Evolutionary conservation across 768 basidiomycete species (phyloP).

Genomic region (Leccinum incarnatum): DNA sequence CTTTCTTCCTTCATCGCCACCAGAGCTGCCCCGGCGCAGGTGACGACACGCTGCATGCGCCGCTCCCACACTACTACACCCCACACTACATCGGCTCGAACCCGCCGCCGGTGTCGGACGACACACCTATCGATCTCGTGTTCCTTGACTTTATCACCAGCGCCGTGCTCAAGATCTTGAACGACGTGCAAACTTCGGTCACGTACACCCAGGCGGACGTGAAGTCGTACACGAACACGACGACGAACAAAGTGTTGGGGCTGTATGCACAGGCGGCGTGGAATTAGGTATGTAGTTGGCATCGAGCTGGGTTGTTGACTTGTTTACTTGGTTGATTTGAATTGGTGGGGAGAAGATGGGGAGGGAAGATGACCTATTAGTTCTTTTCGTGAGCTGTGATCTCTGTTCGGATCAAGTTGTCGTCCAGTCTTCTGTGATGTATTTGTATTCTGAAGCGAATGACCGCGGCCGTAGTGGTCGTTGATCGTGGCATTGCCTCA

Average conservation of each 20-base stretch:
- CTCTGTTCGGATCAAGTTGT: no score
- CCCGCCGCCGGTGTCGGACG: slow-evolving; percentile 47
- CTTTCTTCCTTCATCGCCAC: neutral
- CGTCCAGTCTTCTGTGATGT: no score
- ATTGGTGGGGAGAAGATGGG: no score
- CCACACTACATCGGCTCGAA: slow-evolving; percentile 58
- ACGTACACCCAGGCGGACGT: slow-evolving; percentile 54
- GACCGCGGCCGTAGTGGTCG: no score
- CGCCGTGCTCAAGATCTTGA: slow-evolving; percentile 53
- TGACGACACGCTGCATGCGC: slow-evolving; percentile 66
- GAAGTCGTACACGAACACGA: slow-evolving; percentile 48
- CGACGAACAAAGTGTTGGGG: slow-evolving; percentile 37
- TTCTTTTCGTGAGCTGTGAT: neutral
- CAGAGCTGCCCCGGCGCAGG: slow-evolving; percentile 71
- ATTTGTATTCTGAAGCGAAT: no score
- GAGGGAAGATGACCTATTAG: neutral
- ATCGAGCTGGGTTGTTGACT: neutral
- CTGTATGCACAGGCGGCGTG: slow-evolving; percentile 39
- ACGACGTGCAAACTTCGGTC: slow-evolving; percentile 48
- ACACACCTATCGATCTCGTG: slow-evolving; percentile 65
- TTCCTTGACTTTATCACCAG: slow-evolving; percentile 67
- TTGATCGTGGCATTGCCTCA: no score
- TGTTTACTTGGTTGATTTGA: neutral
- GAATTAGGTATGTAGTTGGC: slow-evolving; percentile 20
- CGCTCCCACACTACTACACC: slow-evolving; percentile 55